Base-by-base conservation (phyloP, 148 eudicot species). In the Camellia granthamiana region DNA sequence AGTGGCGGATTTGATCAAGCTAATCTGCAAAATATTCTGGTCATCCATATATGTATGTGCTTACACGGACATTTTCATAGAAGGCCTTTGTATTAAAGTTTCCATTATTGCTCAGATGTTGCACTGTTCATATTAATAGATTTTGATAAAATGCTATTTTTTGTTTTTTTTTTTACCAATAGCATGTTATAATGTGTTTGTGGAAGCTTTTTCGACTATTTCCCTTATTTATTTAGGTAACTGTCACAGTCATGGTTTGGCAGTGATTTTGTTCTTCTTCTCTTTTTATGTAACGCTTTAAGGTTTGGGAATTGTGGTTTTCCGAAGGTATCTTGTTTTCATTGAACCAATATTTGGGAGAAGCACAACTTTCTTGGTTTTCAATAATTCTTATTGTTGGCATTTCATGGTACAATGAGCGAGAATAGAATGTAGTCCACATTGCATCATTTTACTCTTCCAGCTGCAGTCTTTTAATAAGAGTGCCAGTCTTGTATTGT, bases 1-100 rank as follows among this genome's bases (percentile, higher is more conserved):
- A 79, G 93, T 94, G 77, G 97, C 98, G 30, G 98, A 92, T 71
- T 85, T 97, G 83, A 92, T 97, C 80, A 97, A 97, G 88, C 99
- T 97, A 65, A 92, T 97, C 63, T 94, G 97, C 87, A 97, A 97
- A 86, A 97, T 97, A 82, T 97, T 97, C 84, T 97, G 98, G 98
- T 97, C 99, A 68, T 94, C 95, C 42, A 92, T 97, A 58, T 97
- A 97, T 86, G 99, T 97, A 91, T 67, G 99, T 87, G 77, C 72
- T 69, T 72, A 43, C 63, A 76, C 19, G 49, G 15, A 43, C 44
- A 72, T 42, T 60, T 71, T 6, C 49, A 7, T 18, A 7, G 51
- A 51, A 72, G 16, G n/a, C 74, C 65, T 59, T 70, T 58, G 58
- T 60, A 61, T 55, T 58, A 14, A 66, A 19, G 51, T 62, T 77